Evolutionary conservation across 1,139 yeast genomes (phyloP).

Genomic region (Barnettozyma hawaiiensis): DNA sequence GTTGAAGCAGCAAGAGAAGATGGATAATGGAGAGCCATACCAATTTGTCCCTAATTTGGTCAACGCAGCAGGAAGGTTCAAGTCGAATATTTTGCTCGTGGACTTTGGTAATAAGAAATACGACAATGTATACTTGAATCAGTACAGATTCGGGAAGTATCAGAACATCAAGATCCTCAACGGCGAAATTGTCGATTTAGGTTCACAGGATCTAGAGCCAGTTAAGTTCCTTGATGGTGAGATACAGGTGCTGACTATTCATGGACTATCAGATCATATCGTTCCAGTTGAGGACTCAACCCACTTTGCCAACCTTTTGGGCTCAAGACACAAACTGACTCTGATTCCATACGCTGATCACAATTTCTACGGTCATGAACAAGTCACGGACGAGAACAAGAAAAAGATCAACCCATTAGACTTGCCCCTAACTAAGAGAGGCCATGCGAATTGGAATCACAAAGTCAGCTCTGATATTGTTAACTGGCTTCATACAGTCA

Average conservation of each 20-base stretch:
- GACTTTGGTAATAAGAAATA: conserved; percentile 27
- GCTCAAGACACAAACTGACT: conserved; percentile 50
- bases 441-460: conserved; percentile 52
- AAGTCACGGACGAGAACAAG: conserved; percentile 29
- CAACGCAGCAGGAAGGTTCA: conserved; percentile 67
- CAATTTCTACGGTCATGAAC: conserved; percentile 55
- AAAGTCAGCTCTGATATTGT: conserved; percentile 48
- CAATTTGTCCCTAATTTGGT: conserved; percentile 57
- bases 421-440: conserved; percentile 40
- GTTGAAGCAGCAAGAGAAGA: conserved; percentile 34
- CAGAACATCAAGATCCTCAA: conserved; percentile 38
- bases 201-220: conserved; percentile 41
- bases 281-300: conserved; percentile 64
- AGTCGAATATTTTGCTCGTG: conserved; percentile 32
- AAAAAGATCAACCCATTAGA: conserved; percentile 34
- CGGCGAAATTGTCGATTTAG: conserved; percentile 51
- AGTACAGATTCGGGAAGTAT: conserved; percentile 48
- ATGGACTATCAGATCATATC: conserved; percentile 63
- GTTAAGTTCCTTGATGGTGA: conserved; percentile 41
- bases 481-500: conserved; percentile 45
- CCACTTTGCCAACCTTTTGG: conserved; percentile 50
- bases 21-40: conserved; percentile 30
- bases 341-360: conserved; percentile 73
- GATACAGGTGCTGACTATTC: conserved; percentile 58
- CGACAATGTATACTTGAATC: conserved; percentile 35